A percentile compares a stretch with the other conserved stretches of the same genome.
Conservation (phyloP, 352 stramenopile genomes). For the Pythium dissotocum region DNA sequence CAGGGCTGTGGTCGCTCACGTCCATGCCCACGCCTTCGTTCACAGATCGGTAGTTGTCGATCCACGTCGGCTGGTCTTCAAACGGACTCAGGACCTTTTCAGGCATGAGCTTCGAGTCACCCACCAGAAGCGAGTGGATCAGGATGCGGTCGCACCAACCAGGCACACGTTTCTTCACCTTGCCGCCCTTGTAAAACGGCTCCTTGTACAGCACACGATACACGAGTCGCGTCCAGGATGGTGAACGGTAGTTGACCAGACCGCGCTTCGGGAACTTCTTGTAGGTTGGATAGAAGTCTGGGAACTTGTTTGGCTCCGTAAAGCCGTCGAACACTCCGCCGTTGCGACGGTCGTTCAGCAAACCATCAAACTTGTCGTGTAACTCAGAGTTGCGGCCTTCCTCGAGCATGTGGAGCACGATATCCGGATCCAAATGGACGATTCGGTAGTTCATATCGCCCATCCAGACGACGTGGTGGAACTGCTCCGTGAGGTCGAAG, state of each 20-base stretch:
- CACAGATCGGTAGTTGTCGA: conserved; percentile 83
- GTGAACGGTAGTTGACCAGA: conserved; percentile 55
- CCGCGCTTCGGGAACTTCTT: conserved; percentile 84
- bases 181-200: conserved; percentile 88
- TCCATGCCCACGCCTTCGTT: conserved; percentile 84
- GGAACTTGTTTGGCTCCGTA: conserved; percentile 79
- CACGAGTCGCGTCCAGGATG: conserved; percentile 71
- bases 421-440: conserved; percentile 67
- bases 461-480: conserved; percentile 91
- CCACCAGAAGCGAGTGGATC: conserved; percentile 77
- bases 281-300: conserved; percentile 90
- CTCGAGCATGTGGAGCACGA: conserved; percentile 81
- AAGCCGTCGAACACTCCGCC: conserved; percentile 82
- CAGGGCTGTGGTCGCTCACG: conserved; percentile 81
- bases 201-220: conserved; percentile 88
- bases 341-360: conserved; percentile 77
- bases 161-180: conserved; percentile 88
- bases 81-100: conserved; percentile 75
- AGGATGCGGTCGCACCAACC: conserved; percentile 88
- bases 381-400: conserved; percentile 73
- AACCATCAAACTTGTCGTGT: conserved; percentile 83
- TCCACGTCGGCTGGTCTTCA: conserved; percentile 35
- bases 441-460: conserved; percentile 90
- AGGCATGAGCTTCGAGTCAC: conserved; percentile 75
- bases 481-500: conserved; percentile 86